phyloP scores from a whole-genome alignment of 768 basidiomycete genomes.

The Tubosaeta brunneosetosa region DNA sequence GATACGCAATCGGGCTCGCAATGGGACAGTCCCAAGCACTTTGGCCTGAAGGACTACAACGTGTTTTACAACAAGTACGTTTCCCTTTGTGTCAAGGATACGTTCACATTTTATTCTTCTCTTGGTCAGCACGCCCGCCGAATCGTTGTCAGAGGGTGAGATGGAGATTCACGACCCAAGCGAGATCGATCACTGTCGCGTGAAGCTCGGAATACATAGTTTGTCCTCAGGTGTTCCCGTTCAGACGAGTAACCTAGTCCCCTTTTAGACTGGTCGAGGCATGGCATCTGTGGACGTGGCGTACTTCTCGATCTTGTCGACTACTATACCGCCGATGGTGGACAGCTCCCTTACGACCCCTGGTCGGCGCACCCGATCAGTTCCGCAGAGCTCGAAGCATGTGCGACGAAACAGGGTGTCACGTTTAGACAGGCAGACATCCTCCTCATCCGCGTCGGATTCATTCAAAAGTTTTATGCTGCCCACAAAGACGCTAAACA shows the following conservation, averaged over 20 bases:
- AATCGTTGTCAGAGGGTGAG: conserved; percentile 41
- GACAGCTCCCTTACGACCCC: conserved; percentile 55
- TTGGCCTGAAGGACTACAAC: conserved; percentile 46
- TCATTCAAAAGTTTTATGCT: conserved; percentile 51
- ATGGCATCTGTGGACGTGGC: conserved; percentile 66
- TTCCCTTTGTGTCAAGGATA: not conserved
- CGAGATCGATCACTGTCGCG: conserved; percentile 41
- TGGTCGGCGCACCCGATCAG: conserved; percentile 53
- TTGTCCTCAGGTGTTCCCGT: conserved; percentile 19
- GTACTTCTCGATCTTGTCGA: conserved; percentile 61
- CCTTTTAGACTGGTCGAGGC: conserved; percentile 58
- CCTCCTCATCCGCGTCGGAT: conserved; percentile 56
- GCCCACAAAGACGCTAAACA: conserved; percentile 43
- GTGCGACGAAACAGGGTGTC: conserved; percentile 55
- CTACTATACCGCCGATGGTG: conserved; percentile 39
- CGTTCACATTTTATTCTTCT: not conserved
- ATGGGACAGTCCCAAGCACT: conserved; percentile 66
- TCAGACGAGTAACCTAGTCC: not conserved
- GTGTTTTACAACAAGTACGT: conserved; percentile 62
- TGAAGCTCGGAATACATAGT: conserved; percentile 68
- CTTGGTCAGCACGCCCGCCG: conserved; percentile 38
- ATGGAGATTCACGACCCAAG: conserved; percentile 46
- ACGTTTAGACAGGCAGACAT: conserved; percentile 58
- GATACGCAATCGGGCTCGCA: conserved; percentile 70
- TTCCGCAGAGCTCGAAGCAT: conserved; percentile 52